Percentiles rank a stretch among this genome's conserved stretches.
Conservation (phyloP, 441 rosid species). For the Arabidopsis hybrid region DNA sequence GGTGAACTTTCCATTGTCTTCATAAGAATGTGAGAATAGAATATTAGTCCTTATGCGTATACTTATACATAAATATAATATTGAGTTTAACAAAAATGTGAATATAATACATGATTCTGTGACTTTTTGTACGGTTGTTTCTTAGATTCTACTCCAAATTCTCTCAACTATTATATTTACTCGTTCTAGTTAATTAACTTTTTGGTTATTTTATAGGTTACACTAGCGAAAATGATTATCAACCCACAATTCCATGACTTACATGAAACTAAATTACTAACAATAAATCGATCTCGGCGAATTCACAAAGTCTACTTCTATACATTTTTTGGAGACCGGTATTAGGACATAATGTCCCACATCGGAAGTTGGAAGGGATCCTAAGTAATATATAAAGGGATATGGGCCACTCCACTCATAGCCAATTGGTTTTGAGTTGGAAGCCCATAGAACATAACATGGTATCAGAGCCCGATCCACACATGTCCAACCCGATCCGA, state of each 20-base stretch:
- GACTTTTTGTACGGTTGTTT: neutral
- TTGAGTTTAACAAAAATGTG: neutral
- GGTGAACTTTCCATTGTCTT: neutral
- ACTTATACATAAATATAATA: neutral
- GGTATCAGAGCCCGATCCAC: no score
- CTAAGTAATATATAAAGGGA: no score
- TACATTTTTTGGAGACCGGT: neutral
- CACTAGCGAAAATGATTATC: neutral
- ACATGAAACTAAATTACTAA: neutral
- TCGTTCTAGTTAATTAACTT: neutral
- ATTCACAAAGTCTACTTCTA: neutral
- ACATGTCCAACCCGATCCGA: no score
- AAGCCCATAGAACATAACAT: no score
- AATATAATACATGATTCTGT: neutral
- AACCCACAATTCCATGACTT: neutral
- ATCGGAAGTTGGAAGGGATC: no score
- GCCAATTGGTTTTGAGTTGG: no score
- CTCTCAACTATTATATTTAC: neutral
- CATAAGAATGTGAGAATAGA: neutral
- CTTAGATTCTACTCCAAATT: conserved; percentile 6
- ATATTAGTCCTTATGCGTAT: neutral
- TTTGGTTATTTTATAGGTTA: neutral
- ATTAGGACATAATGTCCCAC: no score
- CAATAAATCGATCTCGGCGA: neutral
- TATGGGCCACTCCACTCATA: no score